phyloP scores from a whole-genome alignment of 139 green algal species.

The Chlamydomonas asymmetrica region DNA sequence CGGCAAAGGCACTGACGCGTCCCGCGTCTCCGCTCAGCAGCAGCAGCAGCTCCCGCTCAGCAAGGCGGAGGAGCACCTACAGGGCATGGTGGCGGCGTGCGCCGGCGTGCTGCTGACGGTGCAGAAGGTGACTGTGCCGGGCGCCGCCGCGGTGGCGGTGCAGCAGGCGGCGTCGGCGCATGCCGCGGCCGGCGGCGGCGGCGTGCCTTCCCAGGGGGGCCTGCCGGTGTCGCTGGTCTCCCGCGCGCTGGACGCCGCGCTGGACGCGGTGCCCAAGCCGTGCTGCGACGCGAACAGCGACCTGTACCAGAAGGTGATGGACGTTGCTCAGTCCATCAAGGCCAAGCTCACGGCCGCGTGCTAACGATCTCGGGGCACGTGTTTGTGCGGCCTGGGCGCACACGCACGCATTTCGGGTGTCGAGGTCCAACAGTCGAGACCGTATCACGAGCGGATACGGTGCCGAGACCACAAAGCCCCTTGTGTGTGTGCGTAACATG shows the following conservation, averaged over 20 bases:
- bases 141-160: no score
- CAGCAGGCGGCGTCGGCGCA: no score
- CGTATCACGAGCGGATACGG: no score
- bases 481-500: no score
- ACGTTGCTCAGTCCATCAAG: conserved; percentile 23
- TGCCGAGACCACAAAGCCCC: no score
- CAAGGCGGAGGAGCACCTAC: conserved; percentile 28
- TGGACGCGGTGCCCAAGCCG: conserved; percentile 13
- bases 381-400: no score
- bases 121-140: conserved; percentile 28
- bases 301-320: conserved; percentile 19
- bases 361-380: no score
- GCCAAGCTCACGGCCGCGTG: no score
- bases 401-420: no score
- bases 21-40: not conserved
- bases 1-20: no score
- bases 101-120: conserved; percentile 47
- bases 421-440: no score
- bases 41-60: not conserved
- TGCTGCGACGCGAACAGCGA: conserved; percentile 18
- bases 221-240: not conserved
- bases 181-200: not conserved
- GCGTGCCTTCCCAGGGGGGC: not conserved
- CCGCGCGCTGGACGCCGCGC: conserved; percentile 27
- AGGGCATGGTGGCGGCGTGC: conserved; percentile 41